phyloP scores from a whole-genome alignment of 495 filamentous ascomycete species.

The Aspergillus ellipticus region DNA sequence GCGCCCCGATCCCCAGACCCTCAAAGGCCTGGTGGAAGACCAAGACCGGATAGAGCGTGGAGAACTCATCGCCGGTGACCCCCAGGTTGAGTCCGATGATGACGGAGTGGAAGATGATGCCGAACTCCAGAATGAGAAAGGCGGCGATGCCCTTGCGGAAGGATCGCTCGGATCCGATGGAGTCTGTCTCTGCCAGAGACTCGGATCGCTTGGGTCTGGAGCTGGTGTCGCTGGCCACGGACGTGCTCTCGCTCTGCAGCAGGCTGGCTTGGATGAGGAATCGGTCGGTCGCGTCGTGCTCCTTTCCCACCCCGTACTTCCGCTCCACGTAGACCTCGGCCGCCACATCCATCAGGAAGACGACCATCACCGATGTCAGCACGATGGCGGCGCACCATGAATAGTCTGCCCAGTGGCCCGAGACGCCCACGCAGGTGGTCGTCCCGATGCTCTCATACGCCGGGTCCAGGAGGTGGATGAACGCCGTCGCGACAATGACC shows the following conservation, averaged over 20 bases:
- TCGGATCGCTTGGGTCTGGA: not conserved
- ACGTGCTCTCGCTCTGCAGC: not conserved
- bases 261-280: slow-evolving; percentile 10
- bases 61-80: slow-evolving; percentile 57
- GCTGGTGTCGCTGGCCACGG: not conserved
- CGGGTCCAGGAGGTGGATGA: slow-evolving; percentile 50
- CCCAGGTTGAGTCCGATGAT: slow-evolving; percentile 70
- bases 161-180: slow-evolving; percentile 13
- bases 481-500: slow-evolving; percentile 70
- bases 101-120: slow-evolving; percentile 67
- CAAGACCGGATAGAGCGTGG: slow-evolving; percentile 62
- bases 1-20: slow-evolving; percentile 24
- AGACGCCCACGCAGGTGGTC: slow-evolving; percentile 48
- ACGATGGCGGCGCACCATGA: slow-evolving; percentile 39
- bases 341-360: slow-evolving; percentile 37
- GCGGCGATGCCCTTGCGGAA: slow-evolving; percentile 33
- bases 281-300: slow-evolving; percentile 19
- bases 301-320: slow-evolving; percentile 39
- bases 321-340: slow-evolving; percentile 49
- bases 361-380: slow-evolving; percentile 24
- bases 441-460: slow-evolving; percentile 51
- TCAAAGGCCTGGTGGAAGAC: slow-evolving; percentile 46
- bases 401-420: slow-evolving; percentile 42
- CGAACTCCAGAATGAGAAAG: slow-evolving; percentile 58
- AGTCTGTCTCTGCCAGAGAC: not conserved